Percentiles rank a stretch among this genome's conserved stretches.
These are phyloP conservation scores for Tolypocladium ophioglossoides DNA, from an alignment of 2,329 filamentous ascomycete species.

Conservation along the genomic window DNA sequence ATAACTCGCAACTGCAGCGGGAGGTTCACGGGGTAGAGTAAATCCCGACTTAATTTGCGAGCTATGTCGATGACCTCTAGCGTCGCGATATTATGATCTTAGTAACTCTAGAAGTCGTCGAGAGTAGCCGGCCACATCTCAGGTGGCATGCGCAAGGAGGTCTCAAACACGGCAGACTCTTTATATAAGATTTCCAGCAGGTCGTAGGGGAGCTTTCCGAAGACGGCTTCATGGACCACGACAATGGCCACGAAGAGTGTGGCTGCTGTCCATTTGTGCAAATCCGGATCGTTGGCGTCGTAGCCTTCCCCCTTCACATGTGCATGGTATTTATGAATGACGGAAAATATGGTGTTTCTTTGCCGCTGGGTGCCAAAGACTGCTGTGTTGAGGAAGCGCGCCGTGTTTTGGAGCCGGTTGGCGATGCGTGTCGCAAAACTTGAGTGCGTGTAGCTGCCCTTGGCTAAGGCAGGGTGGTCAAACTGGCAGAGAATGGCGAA, in stretches of 20 bases:
- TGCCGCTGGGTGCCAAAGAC: slow-evolving; percentile 21
- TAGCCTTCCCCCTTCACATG: slow-evolving; percentile 21
- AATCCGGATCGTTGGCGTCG: slow-evolving; percentile 22
- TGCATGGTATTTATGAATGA: slow-evolving; percentile 23
- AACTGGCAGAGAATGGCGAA: slow-evolving; percentile 27
- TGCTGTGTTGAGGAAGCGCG: slow-evolving; percentile 28
- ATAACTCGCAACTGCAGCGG: slow-evolving; percentile 11
- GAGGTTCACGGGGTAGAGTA: slow-evolving; percentile 13
- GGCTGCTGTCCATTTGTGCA: slow-evolving; percentile 29
- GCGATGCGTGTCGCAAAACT: slow-evolving; percentile 24
- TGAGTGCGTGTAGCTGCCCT: slow-evolving; percentile 25
- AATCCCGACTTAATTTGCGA: slow-evolving; percentile 10
- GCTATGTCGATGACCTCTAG: slow-evolving; percentile 21
- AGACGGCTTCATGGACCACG: slow-evolving; percentile 23
- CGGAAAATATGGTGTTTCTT: slow-evolving; percentile 21
- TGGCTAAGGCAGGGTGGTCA: slow-evolving; percentile 26
- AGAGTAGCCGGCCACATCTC: slow-evolving; percentile 24
- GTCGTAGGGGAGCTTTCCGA: slow-evolving; percentile 17
- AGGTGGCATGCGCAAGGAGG: slow-evolving; percentile 18
- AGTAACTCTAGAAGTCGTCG: slow-evolving; percentile 25
- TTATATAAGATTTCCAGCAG: slow-evolving; percentile 15
- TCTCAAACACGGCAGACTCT: slow-evolving; percentile 17
- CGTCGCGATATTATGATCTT: slow-evolving; percentile 22
- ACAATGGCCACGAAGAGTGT: slow-evolving; percentile 25
- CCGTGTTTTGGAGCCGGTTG: slow-evolving; percentile 25